These are phyloP conservation scores for Tritrichomonas foetus DNA, from an alignment of 208 protist species.

Conservation along the genomic window DNA sequence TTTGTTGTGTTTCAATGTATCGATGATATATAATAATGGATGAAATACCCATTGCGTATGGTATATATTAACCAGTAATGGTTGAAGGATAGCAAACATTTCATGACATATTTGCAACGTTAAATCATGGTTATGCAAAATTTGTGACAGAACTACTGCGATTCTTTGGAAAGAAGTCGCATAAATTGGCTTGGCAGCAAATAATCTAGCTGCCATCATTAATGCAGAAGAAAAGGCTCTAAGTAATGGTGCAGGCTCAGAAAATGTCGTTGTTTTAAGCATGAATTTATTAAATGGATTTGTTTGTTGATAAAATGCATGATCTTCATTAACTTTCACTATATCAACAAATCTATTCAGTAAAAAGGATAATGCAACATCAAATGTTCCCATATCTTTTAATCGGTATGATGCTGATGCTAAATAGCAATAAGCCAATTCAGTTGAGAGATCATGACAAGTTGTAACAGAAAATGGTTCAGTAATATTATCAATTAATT, in stretches of 20 bases:
- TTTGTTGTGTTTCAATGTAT: neutral
- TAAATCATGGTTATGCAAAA: neutral
- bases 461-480: neutral
- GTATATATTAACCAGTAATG: neutral
- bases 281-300: conserved; percentile 5
- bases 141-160: neutral
- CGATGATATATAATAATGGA: neutral
- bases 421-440: neutral
- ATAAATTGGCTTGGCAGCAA: neutral
- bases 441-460: neutral
- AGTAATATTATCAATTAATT: neutral
- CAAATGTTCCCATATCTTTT: neutral
- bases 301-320: neutral
- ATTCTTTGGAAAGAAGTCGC: conserved; percentile 14
- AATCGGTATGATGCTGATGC: neutral
- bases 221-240: neutral
- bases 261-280: neutral
- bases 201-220: conserved; percentile 20
- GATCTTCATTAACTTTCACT: neutral
- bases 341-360: neutral
- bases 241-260: neutral
- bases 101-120: neutral
- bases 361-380: neutral
- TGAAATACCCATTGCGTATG: neutral
- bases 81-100: neutral